These are phyloP conservation scores for Agarophyton chilense DNA, from an alignment of 23 red algal genomes.

Conservation along the genomic window DNA sequence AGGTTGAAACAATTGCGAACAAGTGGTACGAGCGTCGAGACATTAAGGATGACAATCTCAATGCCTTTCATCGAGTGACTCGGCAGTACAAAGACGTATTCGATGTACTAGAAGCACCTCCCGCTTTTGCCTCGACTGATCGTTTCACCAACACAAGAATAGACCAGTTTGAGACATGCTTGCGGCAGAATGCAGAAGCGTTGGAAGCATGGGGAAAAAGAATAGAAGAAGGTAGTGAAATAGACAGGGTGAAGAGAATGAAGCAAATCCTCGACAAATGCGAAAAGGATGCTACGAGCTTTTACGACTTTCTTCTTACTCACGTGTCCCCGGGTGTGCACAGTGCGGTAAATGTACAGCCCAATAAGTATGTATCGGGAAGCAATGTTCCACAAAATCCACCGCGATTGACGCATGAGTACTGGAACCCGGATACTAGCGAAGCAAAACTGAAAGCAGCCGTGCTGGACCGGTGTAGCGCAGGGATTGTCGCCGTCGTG, in stretches of 20 bases:
- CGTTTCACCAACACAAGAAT: neutral
- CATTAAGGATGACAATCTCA: neutral
- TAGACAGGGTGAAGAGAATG: neutral
- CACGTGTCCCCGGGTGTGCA: neutral
- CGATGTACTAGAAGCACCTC: neutral
- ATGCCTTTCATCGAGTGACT: neutral
- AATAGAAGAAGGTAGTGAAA: neutral
- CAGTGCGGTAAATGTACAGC: neutral
- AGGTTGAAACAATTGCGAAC: neutral
- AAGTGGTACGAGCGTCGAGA: neutral
- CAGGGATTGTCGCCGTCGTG: neutral
- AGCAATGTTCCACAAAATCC: constrained; percentile 15
- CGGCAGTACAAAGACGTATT: neutral
- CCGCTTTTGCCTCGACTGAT: neutral
- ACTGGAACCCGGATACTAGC: constrained; percentile 11
- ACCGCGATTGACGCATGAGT: neutral
- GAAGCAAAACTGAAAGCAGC: constrained; percentile 24
- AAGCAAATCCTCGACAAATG: constrained; percentile 22
- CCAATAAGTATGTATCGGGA: neutral
- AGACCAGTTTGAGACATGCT: neutral
- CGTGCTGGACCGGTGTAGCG: neutral
- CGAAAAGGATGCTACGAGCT: neutral
- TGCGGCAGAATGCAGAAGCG: neutral
- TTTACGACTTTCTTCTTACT: neutral
- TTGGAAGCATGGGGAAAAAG: neutral